These are phyloP conservation scores for Tolypocladium sp. DNA, from an alignment of 2,329 filamentous ascomycete species.

Conservation along the genomic window DNA sequence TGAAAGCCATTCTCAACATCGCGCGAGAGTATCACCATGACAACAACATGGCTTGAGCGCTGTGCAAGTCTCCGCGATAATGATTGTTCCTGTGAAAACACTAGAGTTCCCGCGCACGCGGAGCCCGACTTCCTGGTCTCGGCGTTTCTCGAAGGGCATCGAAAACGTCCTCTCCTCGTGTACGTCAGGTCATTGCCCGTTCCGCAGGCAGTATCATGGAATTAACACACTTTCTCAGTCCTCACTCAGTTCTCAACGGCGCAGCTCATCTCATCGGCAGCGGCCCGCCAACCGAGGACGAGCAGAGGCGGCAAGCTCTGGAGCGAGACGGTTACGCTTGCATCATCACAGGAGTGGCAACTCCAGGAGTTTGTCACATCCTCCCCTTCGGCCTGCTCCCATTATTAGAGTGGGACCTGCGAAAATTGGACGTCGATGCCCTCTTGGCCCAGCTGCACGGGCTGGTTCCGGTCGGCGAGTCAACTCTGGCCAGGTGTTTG, in stretches of 20 bases:
- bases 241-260: too few relatives aligned
- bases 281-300: too few relatives aligned
- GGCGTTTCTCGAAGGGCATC: not conserved
- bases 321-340: not conserved
- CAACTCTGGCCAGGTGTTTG: too few relatives aligned
- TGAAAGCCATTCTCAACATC: not conserved
- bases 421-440: not conserved
- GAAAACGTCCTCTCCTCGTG: not conserved
- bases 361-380: not conserved
- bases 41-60: not conserved
- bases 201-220: not conserved
- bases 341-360: not conserved
- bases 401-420: too few relatives aligned
- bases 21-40: not conserved
- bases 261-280: too few relatives aligned
- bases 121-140: not conserved
- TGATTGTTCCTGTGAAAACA: not conserved
- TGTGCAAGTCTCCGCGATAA: too few relatives aligned
- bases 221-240: not conserved
- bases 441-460: not conserved
- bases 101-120: too few relatives aligned
- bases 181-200: not conserved
- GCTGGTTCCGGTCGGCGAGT: not conserved
- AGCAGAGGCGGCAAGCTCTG: not conserved
- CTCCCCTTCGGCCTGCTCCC: not conserved